Evolutionary conservation across 2,329 filamentous ascomycete species (phyloP).

Genomic region (Stachybotrys chartarum): DNA sequence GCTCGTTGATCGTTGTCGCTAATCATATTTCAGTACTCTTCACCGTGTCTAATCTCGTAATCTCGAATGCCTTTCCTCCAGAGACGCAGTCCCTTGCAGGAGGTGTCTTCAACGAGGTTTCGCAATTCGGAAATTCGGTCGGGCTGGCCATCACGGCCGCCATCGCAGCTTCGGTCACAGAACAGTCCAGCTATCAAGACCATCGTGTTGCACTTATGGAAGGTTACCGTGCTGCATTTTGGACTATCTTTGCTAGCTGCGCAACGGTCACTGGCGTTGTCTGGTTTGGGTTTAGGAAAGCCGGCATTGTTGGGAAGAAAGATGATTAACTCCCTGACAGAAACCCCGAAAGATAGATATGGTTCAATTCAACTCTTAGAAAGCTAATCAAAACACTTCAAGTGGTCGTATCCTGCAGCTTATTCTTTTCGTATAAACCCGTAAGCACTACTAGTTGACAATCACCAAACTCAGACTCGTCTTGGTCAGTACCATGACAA

Average conservation of each 20-base stretch:
- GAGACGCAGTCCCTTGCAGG: constrained; percentile 51
- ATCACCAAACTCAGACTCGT: no score
- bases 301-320: constrained; percentile 43
- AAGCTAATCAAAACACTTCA: no score
- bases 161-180: constrained; percentile 37
- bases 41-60: constrained; percentile 46
- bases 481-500: no score
- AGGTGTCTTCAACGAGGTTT: constrained; percentile 51
- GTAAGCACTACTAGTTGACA: no score
- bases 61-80: constrained; percentile 45
- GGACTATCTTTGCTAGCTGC: constrained; percentile 38
- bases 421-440: no score
- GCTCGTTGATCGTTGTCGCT: neutral
- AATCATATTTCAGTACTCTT: constrained; percentile 35
- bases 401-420: no score
- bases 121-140: constrained; percentile 48
- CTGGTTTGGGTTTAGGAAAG: constrained; percentile 33
- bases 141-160: constrained; percentile 37
- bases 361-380: no score
- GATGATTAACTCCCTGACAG: constrained; percentile 13
- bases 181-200: constrained; percentile 20
- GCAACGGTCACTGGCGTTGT: constrained; percentile 26
- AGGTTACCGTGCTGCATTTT: constrained; percentile 46
- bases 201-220: constrained; percentile 32
- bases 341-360: no score